These are phyloP conservation scores for Usnea hakonensis DNA, from an alignment of 495 filamentous ascomycete genomes.

Conservation along the genomic window DNA sequence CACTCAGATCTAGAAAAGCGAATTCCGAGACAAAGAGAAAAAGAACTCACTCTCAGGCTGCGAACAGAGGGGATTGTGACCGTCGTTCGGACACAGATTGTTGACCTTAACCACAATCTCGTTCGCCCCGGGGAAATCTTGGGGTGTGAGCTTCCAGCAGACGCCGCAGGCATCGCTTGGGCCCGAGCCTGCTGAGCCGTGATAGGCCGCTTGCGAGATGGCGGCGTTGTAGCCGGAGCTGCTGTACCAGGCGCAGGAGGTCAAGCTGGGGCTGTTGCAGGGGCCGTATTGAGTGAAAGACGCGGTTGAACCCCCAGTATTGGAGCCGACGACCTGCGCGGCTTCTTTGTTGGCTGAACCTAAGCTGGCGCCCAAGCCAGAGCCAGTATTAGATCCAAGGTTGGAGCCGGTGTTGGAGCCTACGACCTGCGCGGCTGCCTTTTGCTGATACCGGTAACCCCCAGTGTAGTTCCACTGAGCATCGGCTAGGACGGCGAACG, in stretches of 20 bases:
- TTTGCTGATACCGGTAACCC: neutral
- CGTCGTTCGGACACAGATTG: conserved; percentile 29
- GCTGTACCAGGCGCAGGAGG: conserved; percentile 21
- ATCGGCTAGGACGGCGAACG: conserved; percentile 1
- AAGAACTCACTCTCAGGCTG: conserved; percentile 3
- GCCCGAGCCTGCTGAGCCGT: conserved; percentile 30
- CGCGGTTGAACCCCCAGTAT: neutral
- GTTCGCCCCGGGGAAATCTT: neutral
- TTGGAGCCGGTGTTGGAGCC: neutral
- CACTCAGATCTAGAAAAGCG: neutral
- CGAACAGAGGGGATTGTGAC: conserved; percentile 31
- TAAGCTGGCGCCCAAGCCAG: neutral
- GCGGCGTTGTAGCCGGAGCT: conserved; percentile 26
- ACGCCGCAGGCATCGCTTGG: conserved; percentile 31
- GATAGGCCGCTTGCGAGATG: conserved; percentile 31
- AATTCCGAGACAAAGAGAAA: neutral
- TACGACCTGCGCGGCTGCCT: neutral
- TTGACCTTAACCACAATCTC: conserved; percentile 21
- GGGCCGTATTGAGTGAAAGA: conserved; percentile 16
- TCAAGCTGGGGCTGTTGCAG: conserved; percentile 12
- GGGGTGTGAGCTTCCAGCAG: conserved; percentile 28
- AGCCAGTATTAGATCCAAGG: neutral
- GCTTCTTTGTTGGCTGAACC: neutral
- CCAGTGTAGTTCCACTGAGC: neutral
- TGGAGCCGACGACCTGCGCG: neutral